phyloP scores from a whole-genome alignment of 441 rosid genomes.

The Geranium incanum region DNA sequence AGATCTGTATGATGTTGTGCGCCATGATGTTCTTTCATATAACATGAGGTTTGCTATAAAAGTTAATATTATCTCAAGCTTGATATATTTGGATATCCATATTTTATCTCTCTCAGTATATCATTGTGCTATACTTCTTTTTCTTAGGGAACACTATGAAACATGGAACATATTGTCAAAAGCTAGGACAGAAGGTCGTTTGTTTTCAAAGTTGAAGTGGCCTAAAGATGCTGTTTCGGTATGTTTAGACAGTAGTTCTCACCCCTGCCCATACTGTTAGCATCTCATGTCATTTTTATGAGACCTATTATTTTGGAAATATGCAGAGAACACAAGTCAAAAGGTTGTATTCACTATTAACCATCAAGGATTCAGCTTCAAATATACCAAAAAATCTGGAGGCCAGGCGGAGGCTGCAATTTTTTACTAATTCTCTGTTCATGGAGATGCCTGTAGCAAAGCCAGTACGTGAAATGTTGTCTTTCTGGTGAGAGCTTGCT shows the following conservation, averaged over 20 bases:
- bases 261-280: background rate
- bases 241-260: slow-evolving; percentile 15
- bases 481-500: slow-evolving; percentile 56
- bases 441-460: slow-evolving; percentile 77
- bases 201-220: slow-evolving; percentile 88
- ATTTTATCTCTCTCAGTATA: background rate
- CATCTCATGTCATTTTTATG: slow-evolving; percentile 8
- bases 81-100: background rate
- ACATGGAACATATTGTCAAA: slow-evolving; percentile 66
- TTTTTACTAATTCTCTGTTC: slow-evolving; percentile 91
- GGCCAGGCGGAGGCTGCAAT: slow-evolving; percentile 87
- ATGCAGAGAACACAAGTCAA: slow-evolving; percentile 70
- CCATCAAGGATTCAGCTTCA: slow-evolving; percentile 88
- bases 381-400: slow-evolving; percentile 85
- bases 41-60: slow-evolving; percentile 54
- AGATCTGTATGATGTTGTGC: slow-evolving; percentile 94
- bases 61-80: background rate
- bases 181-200: slow-evolving; percentile 80
- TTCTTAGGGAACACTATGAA: slow-evolving; percentile 60
- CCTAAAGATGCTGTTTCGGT: slow-evolving; percentile 87
- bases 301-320: slow-evolving; percentile 22
- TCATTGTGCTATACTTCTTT: slow-evolving; percentile 20
- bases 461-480: slow-evolving; percentile 72
- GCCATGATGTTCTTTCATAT: slow-evolving; percentile 59
- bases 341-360: slow-evolving; percentile 75